Percentiles rank a stretch among this genome's conserved stretches.
phyloP scores from a whole-genome alignment of 164 flowering plant species.

The Piper longum region DNA sequence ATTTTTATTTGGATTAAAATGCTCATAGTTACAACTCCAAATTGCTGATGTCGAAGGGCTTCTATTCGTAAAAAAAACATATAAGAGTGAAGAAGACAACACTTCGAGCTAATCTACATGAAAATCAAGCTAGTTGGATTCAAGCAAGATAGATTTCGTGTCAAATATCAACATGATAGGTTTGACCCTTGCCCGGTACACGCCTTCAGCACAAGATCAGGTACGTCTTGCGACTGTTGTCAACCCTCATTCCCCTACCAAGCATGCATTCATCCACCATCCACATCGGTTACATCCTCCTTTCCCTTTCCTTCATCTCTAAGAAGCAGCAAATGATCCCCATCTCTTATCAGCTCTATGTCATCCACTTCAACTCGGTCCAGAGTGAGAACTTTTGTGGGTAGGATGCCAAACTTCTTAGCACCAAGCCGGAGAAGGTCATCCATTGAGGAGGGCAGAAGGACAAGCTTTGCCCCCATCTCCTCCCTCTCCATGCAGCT shows the following conservation, averaged over 20 bases:
- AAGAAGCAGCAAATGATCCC: constrained; percentile 56
- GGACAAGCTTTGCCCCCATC: constrained; percentile 36
- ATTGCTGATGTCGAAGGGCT: too few relatives aligned
- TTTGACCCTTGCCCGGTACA: neutral
- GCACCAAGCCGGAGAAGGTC: constrained; percentile 46
- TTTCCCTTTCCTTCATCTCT: constrained; percentile 9
- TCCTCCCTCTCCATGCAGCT: constrained; percentile 47
- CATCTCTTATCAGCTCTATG: constrained; percentile 58
- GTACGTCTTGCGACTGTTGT: neutral
- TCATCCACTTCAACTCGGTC: constrained; percentile 62
- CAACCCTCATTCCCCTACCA: neutral
- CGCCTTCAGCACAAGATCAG: neutral
- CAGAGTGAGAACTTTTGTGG: constrained; percentile 32
- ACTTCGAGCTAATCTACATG: too few relatives aligned
- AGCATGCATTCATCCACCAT: neutral
- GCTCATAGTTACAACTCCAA: too few relatives aligned
- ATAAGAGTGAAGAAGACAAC: too few relatives aligned
- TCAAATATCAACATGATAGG: neutral
- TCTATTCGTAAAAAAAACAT: too few relatives aligned
- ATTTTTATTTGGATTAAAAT: too few relatives aligned
- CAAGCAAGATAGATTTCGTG: too few relatives aligned
- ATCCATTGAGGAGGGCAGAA: constrained; percentile 38
- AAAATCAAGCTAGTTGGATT: too few relatives aligned
- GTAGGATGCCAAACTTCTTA: constrained; percentile 35
- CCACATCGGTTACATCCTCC: neutral